These are phyloP conservation scores for Thielaviopsis populi DNA, from an alignment of 2,329 filamentous ascomycete species.

Conservation along the genomic window DNA sequence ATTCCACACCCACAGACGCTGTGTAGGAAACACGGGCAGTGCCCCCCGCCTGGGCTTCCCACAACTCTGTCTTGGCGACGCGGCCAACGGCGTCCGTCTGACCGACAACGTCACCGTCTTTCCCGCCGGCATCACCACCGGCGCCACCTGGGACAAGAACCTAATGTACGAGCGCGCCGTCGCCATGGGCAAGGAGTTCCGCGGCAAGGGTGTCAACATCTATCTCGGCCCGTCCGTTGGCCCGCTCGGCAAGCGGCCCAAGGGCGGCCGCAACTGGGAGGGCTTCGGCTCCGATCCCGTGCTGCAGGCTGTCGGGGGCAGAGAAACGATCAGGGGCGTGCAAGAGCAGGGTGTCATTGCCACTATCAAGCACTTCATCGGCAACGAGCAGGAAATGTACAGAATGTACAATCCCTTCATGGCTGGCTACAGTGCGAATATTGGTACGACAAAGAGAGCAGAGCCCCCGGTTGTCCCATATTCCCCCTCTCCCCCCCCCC, in stretches of 20 bases:
- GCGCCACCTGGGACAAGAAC: conserved; percentile 59
- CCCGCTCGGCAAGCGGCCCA: conserved; percentile 54
- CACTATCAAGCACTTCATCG: conserved; percentile 41
- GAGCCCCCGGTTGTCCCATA: too few relatives aligned
- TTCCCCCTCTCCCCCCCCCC: background rate
- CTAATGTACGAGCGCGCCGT: conserved; percentile 53
- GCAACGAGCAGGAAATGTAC: conserved; percentile 48
- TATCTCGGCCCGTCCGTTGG: conserved; percentile 58
- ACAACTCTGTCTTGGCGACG: conserved; percentile 57
- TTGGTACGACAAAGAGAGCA: conserved; percentile 36
- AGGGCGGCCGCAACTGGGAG: conserved; percentile 63
- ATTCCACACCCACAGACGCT: conserved; percentile 33
- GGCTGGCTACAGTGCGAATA: conserved; percentile 51
- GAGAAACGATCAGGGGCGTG: conserved; percentile 62
- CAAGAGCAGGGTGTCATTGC: conserved; percentile 43
- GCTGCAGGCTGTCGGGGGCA: conserved; percentile 61
- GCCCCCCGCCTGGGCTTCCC: conserved; percentile 56
- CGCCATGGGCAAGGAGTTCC: conserved; percentile 55
- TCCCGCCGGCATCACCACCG: conserved; percentile 62
- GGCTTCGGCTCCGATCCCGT: conserved; percentile 56
- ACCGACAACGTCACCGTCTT: conserved; percentile 64
- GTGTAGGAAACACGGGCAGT: conserved; percentile 63
- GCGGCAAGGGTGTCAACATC: conserved; percentile 58
- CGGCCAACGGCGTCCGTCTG: conserved; percentile 54
- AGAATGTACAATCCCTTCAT: conserved; percentile 41